Evolutionary conservation across 1,284 basidiomycete genomes (phyloP), one percentile per base, ranked within the genome.

Genomic region (Ganoderma boninense): DNA sequence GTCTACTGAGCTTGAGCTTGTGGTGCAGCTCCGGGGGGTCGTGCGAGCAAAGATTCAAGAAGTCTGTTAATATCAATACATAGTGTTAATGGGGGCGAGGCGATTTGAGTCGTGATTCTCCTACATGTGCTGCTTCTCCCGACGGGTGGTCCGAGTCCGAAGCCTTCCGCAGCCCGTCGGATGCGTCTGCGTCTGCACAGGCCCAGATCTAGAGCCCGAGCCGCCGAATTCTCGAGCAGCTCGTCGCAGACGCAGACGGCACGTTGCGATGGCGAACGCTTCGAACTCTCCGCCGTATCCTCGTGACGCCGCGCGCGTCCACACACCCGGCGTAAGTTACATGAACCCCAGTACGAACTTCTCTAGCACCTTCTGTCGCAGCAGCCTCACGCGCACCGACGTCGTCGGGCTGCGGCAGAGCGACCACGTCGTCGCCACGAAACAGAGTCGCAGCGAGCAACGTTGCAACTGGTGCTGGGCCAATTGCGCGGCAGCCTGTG

Each of bases 231-330:
- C 8, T n/a, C 8, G n/a, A n/a, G n/a, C n/a, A 10, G 23, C 13
- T 23, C 4, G 10, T 26, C 56, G 56, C 56, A 57, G 56, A 57
- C 14, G 56, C 38, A 38, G 38, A 38, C 10, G 10, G 35, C 56
- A 35, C 32, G 56, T 57, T 57, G 29, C 56, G 56, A 57, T 35
- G 26, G 56, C 56, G 29, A 57, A 57, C 32, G 56, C 56, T 29
- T n/a, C n/a, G n/a, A n/a, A n/a, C n/a, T n/a, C n/a, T n/a, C n/a
- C n/a, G n/a, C n/a, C n/a, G 8, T 23, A n/a, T 11, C 49, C 49
- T 26, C 49, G 13, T 52, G 49, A 11, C 13, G n/a, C 10, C 23
- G 49, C 35, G n/a, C 35, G 35, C 35, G 35, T 35, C 35, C 35
- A 35, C n/a, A n/a, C n/a, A n/a, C n/a, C n/a, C n/a, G n/a, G n/a